Evolutionary conservation across 164 flowering plant species (phyloP).

Genomic region (Kingdonia uniflora): DNA sequence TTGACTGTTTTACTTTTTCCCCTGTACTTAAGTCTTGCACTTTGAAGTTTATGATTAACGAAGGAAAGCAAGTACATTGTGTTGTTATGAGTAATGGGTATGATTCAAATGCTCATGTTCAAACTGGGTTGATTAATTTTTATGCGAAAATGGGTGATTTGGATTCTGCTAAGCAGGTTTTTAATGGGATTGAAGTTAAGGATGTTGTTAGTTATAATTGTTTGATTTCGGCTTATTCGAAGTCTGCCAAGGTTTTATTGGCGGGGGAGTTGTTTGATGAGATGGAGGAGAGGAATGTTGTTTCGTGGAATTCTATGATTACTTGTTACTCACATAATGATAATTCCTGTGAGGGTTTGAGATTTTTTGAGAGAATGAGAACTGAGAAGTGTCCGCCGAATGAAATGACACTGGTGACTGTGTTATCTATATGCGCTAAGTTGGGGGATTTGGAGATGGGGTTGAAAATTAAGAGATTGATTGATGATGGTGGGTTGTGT

Average conservation of each 20-base stretch:
- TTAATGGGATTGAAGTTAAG: conserved; percentile 30
- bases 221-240: conserved; percentile 38
- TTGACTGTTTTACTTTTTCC: conserved; percentile 20
- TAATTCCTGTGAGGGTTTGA: conserved; percentile 23
- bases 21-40: conserved; percentile 32
- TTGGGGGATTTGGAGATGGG: conserved; percentile 38
- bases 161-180: conserved; percentile 24
- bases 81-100: conserved; percentile 23
- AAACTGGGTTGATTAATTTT: conserved; percentile 33
- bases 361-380: conserved; percentile 29
- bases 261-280: conserved; percentile 32
- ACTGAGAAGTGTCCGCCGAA: conserved; percentile 21
- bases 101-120: conserved; percentile 22
- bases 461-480: conserved; percentile 22
- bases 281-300: conserved; percentile 29
- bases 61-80: conserved; percentile 37
- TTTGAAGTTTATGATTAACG: conserved; percentile 9
- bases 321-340: conserved; percentile 38
- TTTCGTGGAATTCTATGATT: conserved; percentile 47
- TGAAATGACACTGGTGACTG: conserved; percentile 33
- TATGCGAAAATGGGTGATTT: conserved; percentile 30
- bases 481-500: conserved; percentile 23
- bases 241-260: conserved; percentile 22
- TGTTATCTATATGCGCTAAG: conserved; percentile 37
- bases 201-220: conserved; percentile 35